Base-by-base conservation (phyloP, 108 stramenopile genomes). In the Epipyxis sp. region DNA sequence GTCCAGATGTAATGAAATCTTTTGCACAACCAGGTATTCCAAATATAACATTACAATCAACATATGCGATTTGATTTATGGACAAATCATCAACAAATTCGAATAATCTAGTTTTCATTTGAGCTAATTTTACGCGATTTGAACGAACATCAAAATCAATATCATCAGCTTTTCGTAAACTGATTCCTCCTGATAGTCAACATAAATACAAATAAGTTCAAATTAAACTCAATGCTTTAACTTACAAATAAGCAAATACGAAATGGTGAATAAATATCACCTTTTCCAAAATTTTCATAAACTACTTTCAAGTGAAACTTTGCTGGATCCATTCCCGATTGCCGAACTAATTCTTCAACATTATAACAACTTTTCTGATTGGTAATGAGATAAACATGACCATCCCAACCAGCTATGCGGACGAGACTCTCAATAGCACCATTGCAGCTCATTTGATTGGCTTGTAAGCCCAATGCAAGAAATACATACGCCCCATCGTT, bases 401-500 rank as follows among this genome's bases (percentile, higher is more conserved):
- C 61, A 65, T 65, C 35, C 61, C 61, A 65, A 65, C 61, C 61
- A 65, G 13, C 27, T 10, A 65, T 35, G 35, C 61, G 61, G 6
- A 37, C 61, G 27, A 65, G 35, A 29, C 34, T 35, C 34, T 65
- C 61, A 65, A 65, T 65, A 6, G 61, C 61, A 29, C 30, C 61
- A 6, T 16, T 16, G 34, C 61, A 65, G 34, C 34, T 65, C 61
- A 65, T 65, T 65, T 65, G 61, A 65, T 65, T 65, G 6, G 61
- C 61, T 65, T 65, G 61, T 35, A 37, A 16, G 35, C 61, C 61
- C 3, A 65, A 25, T 16, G 61, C 61, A 16, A 65, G 34, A 37
- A 65, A 65, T 16, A 37, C 61, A 65, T 32, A 65, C 6, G 34
- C 61, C 10, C 34, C 61, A 37, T 37, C 61, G 10, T 65, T 32